phyloP scores from a whole-genome alignment of 2,329 filamentous ascomycete species.

The Proliferodiscus dingleyae region DNA sequence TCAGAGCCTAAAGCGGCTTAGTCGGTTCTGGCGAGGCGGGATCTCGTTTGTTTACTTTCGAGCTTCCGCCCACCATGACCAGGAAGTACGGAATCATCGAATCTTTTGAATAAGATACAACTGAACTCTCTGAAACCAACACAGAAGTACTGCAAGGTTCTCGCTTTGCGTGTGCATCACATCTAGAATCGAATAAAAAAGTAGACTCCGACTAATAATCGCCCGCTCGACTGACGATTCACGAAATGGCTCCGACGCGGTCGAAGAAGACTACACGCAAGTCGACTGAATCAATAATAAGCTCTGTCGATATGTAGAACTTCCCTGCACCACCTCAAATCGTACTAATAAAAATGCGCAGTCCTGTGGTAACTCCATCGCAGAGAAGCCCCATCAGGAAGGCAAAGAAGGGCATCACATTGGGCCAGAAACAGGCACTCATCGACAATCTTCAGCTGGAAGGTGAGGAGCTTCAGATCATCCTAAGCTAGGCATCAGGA shows the following conservation, averaged over 20 bases:
- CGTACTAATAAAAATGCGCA: constrained; percentile 36
- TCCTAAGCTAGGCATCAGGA: constrained; percentile 3
- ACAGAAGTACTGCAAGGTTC: too few species aligned
- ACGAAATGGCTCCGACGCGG: constrained; percentile 43
- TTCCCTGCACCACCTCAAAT: constrained; percentile 27
- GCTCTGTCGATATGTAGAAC: constrained; percentile 24
- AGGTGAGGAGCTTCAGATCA: constrained; percentile 47
- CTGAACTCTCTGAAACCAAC: too few species aligned
- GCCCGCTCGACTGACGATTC: neutral
- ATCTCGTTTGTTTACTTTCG: constrained; percentile 39
- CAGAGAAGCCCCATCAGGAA: constrained; percentile 59
- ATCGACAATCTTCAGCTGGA: constrained; percentile 89
- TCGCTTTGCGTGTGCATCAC: too few species aligned
- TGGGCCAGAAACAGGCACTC: constrained; percentile 75
- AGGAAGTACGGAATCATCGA: too few species aligned
- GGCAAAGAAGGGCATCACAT: constrained; percentile 55
- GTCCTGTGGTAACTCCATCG: constrained; percentile 31
- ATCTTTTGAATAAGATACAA: too few species aligned
- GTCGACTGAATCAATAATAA: constrained; percentile 33
- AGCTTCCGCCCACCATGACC: too few species aligned
- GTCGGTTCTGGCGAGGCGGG: constrained; percentile 17
- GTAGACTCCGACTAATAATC: too few species aligned
- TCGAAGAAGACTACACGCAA: constrained; percentile 39
- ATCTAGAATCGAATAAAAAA: too few species aligned
- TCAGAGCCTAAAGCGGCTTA: constrained; percentile 16